Conservation (phyloP, 2,329 filamentous ascomycete genomes). For the Myriangium duriaei region DNA sequence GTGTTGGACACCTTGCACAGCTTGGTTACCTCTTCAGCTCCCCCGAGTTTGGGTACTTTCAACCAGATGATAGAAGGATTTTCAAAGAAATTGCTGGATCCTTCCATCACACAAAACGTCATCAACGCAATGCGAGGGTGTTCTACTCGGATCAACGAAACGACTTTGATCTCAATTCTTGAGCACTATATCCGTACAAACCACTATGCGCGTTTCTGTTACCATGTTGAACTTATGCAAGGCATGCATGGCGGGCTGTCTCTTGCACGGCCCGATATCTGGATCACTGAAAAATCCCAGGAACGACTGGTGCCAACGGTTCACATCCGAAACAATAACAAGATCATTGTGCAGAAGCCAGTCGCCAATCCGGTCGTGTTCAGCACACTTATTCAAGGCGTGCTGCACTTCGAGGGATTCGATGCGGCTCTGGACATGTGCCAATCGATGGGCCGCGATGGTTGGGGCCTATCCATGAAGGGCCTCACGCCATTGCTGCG, state of each 20-base stretch:
- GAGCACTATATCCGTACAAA: slow-evolving; percentile 25
- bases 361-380: slow-evolving; percentile 34
- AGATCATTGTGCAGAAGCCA: slow-evolving; percentile 30
- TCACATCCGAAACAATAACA: slow-evolving; percentile 7
- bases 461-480: slow-evolving; percentile 32
- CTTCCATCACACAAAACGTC: slow-evolving; percentile 21
- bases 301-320: slow-evolving; percentile 14
- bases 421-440: slow-evolving; percentile 31
- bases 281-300: slow-evolving; percentile 20
- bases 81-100: slow-evolving; percentile 18
- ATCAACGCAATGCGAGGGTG: slow-evolving; percentile 20
- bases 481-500: slow-evolving; percentile 28
- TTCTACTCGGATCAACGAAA: slow-evolving; percentile 34
- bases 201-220: slow-evolving; percentile 23
- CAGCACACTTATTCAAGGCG: slow-evolving; percentile 28
- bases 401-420: slow-evolving; percentile 33
- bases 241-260: slow-evolving; percentile 27
- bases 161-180: slow-evolving; percentile 29
- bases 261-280: slow-evolving; percentile 27
- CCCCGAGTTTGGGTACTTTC: slow-evolving; percentile 55
- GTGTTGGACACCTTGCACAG: slow-evolving; percentile 45
- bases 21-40: slow-evolving; percentile 47
- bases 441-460: slow-evolving; percentile 29
- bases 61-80: slow-evolving; percentile 61
- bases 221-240: slow-evolving; percentile 30